A percentile compares a stretch with the other conserved stretches of the same genome.
These are phyloP conservation scores for Pichia sp. DNA, from an alignment of 1,139 yeast species.

Conservation along the genomic window DNA sequence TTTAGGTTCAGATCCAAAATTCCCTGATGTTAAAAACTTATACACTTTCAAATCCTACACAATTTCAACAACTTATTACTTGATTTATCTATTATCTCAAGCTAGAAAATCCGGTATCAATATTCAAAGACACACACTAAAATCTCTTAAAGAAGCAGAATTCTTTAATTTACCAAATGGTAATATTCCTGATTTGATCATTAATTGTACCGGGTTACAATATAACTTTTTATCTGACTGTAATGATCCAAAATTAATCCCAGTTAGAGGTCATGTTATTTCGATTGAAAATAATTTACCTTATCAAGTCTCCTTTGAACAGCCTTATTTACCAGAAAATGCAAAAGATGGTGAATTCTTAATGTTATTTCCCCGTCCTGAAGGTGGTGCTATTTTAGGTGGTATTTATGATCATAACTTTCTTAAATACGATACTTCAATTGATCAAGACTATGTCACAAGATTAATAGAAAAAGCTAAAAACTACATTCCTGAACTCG, in stretches of 20 bases:
- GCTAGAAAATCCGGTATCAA: constrained; percentile 34
- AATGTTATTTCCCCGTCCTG: constrained; percentile 46
- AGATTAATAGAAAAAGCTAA: constrained; percentile 37
- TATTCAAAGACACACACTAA: constrained; percentile 32
- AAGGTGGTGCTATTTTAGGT: constrained; percentile 47
- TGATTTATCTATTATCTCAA: constrained; percentile 35
- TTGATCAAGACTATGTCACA: constrained; percentile 37
- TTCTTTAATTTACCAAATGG: constrained; percentile 26
- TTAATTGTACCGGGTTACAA: constrained; percentile 43
- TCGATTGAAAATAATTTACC: constrained; percentile 36
- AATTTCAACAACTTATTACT: constrained; percentile 40
- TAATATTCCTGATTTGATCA: constrained; percentile 35
- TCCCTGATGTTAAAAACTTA: constrained; percentile 25
- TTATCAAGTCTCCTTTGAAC: constrained; percentile 31
- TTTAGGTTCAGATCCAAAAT: constrained; percentile 31
- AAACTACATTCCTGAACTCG: constrained; percentile 38
- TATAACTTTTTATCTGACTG: constrained; percentile 34
- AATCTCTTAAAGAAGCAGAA: constrained; percentile 31
- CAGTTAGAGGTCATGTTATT: constrained; percentile 43
- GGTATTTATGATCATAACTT: constrained; percentile 38
- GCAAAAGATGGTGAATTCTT: constrained; percentile 35
- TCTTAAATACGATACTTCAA: constrained; percentile 24
- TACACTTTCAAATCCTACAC: constrained; percentile 31
- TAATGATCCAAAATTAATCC: constrained; percentile 32
- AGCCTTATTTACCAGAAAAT: constrained; percentile 31